phyloP scores from a whole-genome alignment of 1,139 yeast species.

The Taiozyma sp. region DNA sequence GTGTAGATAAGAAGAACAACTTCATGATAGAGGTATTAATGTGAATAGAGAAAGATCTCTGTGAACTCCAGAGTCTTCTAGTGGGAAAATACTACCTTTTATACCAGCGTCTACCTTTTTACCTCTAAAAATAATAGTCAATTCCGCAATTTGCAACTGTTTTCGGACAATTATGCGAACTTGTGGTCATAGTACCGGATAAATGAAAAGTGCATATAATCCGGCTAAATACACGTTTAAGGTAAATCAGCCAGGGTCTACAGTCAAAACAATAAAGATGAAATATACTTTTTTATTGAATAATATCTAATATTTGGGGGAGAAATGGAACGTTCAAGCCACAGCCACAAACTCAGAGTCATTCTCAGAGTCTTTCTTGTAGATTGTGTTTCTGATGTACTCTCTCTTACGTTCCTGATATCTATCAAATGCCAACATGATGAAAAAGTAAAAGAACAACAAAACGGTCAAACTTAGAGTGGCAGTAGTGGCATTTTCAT shows the following conservation, averaged over 20 bases:
- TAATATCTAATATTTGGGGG: neutral
- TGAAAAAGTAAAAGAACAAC: constrained; percentile 9
- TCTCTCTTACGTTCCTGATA: constrained; percentile 18
- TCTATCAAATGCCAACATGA: constrained; percentile 15
- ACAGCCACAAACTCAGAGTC: neutral
- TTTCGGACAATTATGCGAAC: neutral
- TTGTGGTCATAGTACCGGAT: neutral
- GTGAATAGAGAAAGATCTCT: neutral
- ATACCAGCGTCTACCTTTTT: neutral
- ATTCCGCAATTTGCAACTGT: neutral
- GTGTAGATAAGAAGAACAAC: neutral
- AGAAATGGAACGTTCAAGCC: neutral
- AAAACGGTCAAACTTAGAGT: constrained; percentile 8
- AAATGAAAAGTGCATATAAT: neutral
- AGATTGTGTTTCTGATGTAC: constrained; percentile 1
- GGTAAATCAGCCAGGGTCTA: neutral
- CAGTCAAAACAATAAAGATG: no score
- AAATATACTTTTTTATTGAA: no score
- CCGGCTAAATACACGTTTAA: neutral
- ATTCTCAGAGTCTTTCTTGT: neutral
- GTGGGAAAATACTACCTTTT: neutral
- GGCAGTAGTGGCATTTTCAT: constrained; percentile 10
- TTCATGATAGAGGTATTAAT: neutral
- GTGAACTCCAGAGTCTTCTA: neutral
- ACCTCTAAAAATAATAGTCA: neutral